phyloP scores from a whole-genome alignment of 2,329 filamentous ascomycete species.

The Diaporthe humulicola region DNA sequence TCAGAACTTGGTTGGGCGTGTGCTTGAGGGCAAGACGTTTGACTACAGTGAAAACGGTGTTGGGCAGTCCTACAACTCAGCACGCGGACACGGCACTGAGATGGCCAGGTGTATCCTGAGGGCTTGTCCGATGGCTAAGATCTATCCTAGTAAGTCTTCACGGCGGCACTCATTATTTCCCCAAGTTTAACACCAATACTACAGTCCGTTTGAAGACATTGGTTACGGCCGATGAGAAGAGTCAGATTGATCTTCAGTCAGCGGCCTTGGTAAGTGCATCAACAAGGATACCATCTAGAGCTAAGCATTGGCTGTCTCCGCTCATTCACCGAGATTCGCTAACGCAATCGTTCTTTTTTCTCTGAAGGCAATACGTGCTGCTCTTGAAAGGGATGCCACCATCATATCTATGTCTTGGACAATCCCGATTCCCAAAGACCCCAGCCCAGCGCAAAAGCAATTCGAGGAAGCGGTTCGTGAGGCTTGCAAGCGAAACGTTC shows the following conservation, averaged over 20 bases:
- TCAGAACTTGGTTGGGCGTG: not conserved
- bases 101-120: constrained; percentile 20
- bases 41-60: not conserved
- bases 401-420: constrained; percentile 25
- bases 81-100: not conserved
- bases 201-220: not conserved
- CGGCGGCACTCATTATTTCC: fast-evolving
- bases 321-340: not conserved
- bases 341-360: not conserved
- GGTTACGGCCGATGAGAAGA: not conserved
- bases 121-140: constrained; percentile 8
- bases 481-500: not conserved
- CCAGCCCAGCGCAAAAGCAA: not conserved
- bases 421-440: not conserved
- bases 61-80: not conserved
- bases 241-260: not conserved
- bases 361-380: not conserved
- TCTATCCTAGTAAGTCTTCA: not conserved
- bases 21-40: not conserved
- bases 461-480: not conserved
- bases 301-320: not conserved
- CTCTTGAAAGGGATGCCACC: not conserved
- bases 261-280: not conserved
- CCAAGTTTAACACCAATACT: not conserved
- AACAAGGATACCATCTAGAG: too few relatives aligned